Evolutionary conservation across 345 rosid genomes (phyloP).

Genomic region (Garcia nutans): DNA sequence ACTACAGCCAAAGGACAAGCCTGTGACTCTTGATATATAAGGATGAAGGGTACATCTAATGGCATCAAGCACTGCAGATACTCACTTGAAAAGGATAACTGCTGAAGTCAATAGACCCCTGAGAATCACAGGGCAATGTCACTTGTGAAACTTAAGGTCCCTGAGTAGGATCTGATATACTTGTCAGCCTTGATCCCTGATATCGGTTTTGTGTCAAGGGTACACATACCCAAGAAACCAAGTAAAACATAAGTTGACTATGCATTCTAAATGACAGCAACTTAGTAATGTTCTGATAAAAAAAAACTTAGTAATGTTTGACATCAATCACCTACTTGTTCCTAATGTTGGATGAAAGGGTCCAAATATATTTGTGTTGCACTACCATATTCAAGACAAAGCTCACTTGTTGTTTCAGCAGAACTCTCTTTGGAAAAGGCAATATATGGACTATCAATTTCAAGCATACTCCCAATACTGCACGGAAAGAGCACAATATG

Average conservation of each 20-base stretch:
- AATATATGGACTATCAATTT: conserved; percentile 81
- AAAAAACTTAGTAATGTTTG: conserved; percentile 2
- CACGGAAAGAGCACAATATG: conserved; percentile 21
- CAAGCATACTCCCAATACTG: conserved; percentile 88
- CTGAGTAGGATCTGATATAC: conserved; percentile 53
- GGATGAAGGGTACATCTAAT: neutral
- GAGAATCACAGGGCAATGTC: conserved; percentile 75
- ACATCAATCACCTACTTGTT: conserved; percentile 48
- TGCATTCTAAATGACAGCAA: conserved; percentile 15
- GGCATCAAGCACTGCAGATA: conserved; percentile 2
- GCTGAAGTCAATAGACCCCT: conserved; percentile 80
- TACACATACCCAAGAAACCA: conserved; percentile 59
- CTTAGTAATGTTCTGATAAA: neutral
- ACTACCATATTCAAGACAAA: conserved; percentile 92
- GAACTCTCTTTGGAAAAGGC: conserved; percentile 55
- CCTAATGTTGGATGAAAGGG: conserved; percentile 77
- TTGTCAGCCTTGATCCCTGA: conserved; percentile 64
- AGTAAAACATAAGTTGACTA: conserved; percentile 10
- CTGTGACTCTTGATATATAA: neutral
- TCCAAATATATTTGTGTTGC: conserved; percentile 84
- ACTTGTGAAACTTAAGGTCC: conserved; percentile 74
- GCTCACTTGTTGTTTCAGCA: conserved; percentile 49
- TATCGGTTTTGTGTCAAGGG: conserved; percentile 58
- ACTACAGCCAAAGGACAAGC: neutral
- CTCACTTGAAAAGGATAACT: conserved; percentile 85